These are phyloP conservation scores for Clonostachys rhizophaga DNA, from an alignment of 2,329 filamentous ascomycete species.

Conservation along the genomic window DNA sequence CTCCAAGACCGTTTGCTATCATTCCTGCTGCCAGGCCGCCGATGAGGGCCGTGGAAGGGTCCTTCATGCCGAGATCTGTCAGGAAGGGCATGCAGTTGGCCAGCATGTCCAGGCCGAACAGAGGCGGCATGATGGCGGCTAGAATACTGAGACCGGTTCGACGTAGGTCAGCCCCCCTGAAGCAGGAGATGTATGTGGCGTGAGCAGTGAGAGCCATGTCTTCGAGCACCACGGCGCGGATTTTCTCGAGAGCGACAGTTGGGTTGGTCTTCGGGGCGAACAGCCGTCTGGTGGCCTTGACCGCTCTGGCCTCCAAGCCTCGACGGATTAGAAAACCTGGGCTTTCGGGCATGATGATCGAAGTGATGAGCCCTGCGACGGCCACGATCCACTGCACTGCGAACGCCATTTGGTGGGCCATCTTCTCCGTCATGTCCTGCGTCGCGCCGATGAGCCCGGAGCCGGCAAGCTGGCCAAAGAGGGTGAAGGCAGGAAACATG, in stretches of 20 bases:
- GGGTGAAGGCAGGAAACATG: constrained; percentile 41
- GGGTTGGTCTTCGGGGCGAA: constrained; percentile 4
- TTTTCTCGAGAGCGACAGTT: constrained; percentile 6
- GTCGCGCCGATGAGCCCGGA: constrained; percentile 29
- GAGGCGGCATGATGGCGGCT: constrained; percentile 31
- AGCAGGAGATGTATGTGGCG: constrained; percentile 33
- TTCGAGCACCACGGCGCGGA: constrained; percentile 30
- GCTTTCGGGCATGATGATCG: constrained; percentile 42
- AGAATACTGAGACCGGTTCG: constrained; percentile 34
- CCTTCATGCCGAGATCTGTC: constrained; percentile 23
- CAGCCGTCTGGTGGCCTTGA: constrained; percentile 42
- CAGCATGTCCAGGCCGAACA: constrained; percentile 39
- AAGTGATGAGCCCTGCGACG: constrained; percentile 30
- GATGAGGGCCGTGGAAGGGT: constrained; percentile 37
- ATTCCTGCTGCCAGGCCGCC: constrained; percentile 37
- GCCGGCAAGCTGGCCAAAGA: constrained; percentile 42
- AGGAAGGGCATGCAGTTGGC: constrained; percentile 33
- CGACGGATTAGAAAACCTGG: constrained; percentile 42
- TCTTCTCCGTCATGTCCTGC: constrained; percentile 11
- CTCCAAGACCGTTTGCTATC: constrained; percentile 31
- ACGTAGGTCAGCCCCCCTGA: constrained; percentile 33
- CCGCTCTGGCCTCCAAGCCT: constrained; percentile 27
- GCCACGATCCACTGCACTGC: constrained; percentile 38
- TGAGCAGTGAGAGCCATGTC: constrained; percentile 30
- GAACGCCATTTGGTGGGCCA: constrained; percentile 31